Conservation (phyloP, 345 rosid genomes). For the Hibiscus syriacus region DNA sequence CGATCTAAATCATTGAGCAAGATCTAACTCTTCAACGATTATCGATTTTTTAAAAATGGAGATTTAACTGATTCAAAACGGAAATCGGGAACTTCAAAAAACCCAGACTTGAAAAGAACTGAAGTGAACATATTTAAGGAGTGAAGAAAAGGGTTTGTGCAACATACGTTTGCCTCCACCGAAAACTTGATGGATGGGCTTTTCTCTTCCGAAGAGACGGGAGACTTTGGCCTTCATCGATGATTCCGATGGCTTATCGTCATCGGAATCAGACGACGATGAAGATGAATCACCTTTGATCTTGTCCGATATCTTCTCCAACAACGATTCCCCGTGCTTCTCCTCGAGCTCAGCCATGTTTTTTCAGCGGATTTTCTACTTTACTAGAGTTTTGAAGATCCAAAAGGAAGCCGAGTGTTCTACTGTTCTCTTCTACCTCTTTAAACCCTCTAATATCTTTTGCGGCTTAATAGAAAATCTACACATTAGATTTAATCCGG, state of each 20-base stretch:
- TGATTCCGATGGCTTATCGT: conserved; percentile 24
- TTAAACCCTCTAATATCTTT: not conserved
- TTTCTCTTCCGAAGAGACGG: conserved; percentile 63
- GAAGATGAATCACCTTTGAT: conserved; percentile 29
- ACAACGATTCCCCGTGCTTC: conserved; percentile 35
- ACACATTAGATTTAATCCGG: conserved; percentile 2
- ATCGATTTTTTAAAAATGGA: not conserved
- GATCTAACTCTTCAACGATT: conserved; percentile 19
- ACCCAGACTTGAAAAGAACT: too few species aligned
- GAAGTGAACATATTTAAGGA: not conserved
- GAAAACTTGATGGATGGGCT: conserved; percentile 49
- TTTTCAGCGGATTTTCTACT: not conserved
- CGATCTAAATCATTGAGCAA: conserved; percentile 15
- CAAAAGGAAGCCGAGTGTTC: not conserved
- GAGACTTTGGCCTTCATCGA: conserved; percentile 31
- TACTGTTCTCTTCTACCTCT: not conserved
- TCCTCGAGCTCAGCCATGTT: conserved; percentile 30
- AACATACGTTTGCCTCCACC: conserved; percentile 73
- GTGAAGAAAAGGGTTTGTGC: not conserved
- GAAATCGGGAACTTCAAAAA: too few species aligned
- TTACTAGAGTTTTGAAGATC: not conserved
- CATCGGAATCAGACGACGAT: conserved; percentile 35
- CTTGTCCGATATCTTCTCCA: conserved; percentile 45
- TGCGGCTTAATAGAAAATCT: not conserved
- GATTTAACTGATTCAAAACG: not conserved